These are phyloP conservation scores for Hygrophoropsis aurantiaca DNA, from an alignment of 768 basidiomycete genomes.

Conservation along the genomic window DNA sequence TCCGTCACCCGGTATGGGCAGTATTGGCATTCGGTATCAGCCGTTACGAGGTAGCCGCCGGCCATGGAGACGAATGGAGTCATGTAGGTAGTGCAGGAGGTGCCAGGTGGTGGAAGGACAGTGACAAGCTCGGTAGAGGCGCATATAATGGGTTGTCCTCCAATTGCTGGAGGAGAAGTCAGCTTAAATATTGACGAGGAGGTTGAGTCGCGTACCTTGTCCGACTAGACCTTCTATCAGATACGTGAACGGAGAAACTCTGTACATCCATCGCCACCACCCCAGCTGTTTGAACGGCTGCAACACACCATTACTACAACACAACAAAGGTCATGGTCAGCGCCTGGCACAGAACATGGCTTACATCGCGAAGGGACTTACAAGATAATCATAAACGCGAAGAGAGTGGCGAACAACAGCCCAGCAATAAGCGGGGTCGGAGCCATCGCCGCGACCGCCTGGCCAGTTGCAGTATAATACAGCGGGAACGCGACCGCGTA, in stretches of 20 bases:
- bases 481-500: conserved; percentile 42
- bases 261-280: conserved; percentile 38
- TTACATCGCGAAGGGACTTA: too few species aligned
- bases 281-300: conserved; percentile 41
- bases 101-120: conserved; percentile 52
- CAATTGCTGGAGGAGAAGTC: conserved; percentile 34
- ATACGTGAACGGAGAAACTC: conserved; percentile 51
- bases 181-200: not conserved
- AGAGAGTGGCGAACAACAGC: conserved; percentile 36
- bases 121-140: conserved; percentile 49
- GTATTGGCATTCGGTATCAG: conserved; percentile 55
- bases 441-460: conserved; percentile 42
- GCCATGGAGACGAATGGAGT: conserved; percentile 43
- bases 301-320: conserved; percentile 44
- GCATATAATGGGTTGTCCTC: conserved; percentile 45
- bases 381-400: conserved; percentile 45
- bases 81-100: conserved; percentile 55
- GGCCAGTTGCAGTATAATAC: conserved; percentile 44
- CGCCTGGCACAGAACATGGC: not conserved
- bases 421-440: conserved; percentile 41
- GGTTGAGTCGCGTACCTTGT: conserved; percentile 17
- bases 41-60: conserved; percentile 60
- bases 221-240: conserved; percentile 44
- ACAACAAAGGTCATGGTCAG: not conserved
- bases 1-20: conserved; percentile 59